phyloP scores from a whole-genome alignment of 306 rosid genomes.

The Sesbania bispinosa region DNA sequence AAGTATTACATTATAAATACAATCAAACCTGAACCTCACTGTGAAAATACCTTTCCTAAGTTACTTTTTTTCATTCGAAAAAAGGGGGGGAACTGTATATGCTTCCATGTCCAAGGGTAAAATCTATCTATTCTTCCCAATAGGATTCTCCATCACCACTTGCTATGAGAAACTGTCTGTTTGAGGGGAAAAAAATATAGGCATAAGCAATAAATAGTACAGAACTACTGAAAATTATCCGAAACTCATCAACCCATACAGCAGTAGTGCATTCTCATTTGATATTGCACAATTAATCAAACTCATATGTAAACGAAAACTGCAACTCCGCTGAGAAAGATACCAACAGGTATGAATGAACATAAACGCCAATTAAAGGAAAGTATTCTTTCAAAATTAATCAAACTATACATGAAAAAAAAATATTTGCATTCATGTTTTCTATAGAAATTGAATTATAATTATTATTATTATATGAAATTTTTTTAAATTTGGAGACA shows the following conservation, averaged over 20 bases:
- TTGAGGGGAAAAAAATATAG: background rate
- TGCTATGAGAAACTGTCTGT: conserved; percentile 47
- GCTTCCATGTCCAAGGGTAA: conserved; percentile 34
- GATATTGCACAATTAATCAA: background rate
- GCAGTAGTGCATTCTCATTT: too few species aligned
- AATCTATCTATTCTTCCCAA: conserved; percentile 28
- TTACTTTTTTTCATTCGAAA: conserved; percentile 14
- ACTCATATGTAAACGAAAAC: background rate
- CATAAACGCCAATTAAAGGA: background rate
- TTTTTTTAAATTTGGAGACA: background rate
- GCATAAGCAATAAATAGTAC: background rate
- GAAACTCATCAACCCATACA: background rate
- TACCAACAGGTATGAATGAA: background rate
- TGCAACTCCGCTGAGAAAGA: background rate
- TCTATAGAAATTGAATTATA: background rate
- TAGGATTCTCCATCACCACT: conserved; percentile 23
- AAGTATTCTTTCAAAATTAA: background rate
- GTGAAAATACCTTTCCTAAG: conserved; percentile 17
- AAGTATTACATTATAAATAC: conserved; percentile 30
- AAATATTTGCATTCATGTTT: background rate
- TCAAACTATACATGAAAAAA: background rate
- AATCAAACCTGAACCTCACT: conserved; percentile 32
- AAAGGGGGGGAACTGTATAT: conserved; percentile 27
- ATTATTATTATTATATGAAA: background rate
- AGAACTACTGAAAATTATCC: background rate